These are phyloP conservation scores for Trypanosoma melophagium DNA, from an alignment of 208 protist species.

Conservation along the genomic window DNA sequence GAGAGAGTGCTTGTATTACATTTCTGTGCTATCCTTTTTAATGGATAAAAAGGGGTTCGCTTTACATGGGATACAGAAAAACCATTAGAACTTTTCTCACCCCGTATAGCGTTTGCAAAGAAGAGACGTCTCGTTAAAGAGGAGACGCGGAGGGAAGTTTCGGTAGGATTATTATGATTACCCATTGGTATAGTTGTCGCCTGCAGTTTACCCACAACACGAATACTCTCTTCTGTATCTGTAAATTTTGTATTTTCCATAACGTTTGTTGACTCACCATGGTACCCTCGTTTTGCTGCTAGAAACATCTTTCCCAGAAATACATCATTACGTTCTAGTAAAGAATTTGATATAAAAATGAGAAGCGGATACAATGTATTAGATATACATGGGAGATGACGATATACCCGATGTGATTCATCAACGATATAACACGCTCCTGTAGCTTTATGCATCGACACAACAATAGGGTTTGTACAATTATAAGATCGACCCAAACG, in stretches of 20 bases:
- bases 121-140: slow-evolving; percentile 6
- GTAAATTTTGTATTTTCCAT: background rate
- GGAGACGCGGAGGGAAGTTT: slow-evolving; percentile 19
- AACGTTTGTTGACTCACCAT: background rate
- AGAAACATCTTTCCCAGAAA: slow-evolving; percentile 14
- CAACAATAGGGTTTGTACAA: background rate
- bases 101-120: background rate
- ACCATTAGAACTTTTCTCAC: background rate
- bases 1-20: slow-evolving; percentile 8
- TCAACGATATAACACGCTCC: slow-evolving; percentile 26
- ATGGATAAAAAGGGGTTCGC: slow-evolving; percentile 27
- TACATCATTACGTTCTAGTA: slow-evolving; percentile 15
- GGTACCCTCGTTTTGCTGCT: background rate
- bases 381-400: background rate
- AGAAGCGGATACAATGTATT: slow-evolving; percentile 9
- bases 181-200: background rate
- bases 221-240: background rate
- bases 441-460: background rate
- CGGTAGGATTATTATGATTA: background rate
- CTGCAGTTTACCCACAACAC: background rate
- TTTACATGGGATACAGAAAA: background rate
- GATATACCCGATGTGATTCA: slow-evolving; percentile 25
- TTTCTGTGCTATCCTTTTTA: background rate
- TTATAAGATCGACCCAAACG: background rate
- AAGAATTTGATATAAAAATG: slow-evolving; percentile 12